Evolutionary conservation across 345 rosid genomes (phyloP), one percentile per base, ranked within the genome.

Genomic region (Psidium friedrichsthalianum): DNA sequence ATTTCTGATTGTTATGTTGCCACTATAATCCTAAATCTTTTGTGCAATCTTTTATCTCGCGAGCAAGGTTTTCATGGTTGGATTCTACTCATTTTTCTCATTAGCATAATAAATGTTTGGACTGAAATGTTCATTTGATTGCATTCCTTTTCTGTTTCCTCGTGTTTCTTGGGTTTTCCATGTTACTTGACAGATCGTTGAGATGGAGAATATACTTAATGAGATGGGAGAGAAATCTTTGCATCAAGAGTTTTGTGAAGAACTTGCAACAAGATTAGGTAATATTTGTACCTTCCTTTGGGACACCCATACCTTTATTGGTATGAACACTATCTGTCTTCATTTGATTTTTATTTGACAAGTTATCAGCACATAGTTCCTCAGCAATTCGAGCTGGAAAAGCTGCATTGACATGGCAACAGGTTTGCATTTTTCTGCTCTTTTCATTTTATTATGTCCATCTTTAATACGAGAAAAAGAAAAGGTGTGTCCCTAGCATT

Each of bases 121-220:
- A 69, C 47, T 36, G 25, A 29, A 64, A 69, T 36, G 47, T 36
- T 69, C 42, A 69, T 69, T 69, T 69, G 47, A 69, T 18, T 69
- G 11, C 80, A 20, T 69, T 69, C 80, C 80, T 36, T 18, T 69
- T 69, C 47, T 69, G 47, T 69, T 69, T 42, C 47, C 47, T 8
- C 2, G 3, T 69, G 80, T 36, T 36, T 85, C 32, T 76, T 11
- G 61, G 27, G 32, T 85, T 56, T 12, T 9, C 59, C 51, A 18
- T 76, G 36, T 69, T 81, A 69, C 36, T 40, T 52, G 64, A 74
- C 58, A 95, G 99, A 90, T 96, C 83, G 88, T 91, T 87, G 95
- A 96, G 85, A 88, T 96, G 96, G 94, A 95, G 91, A 92, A 80
- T 85, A 90, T 89, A n/a, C 93, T 90, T 86, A 95, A 93, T 91